Evolutionary conservation across 495 filamentous ascomycete species (phyloP).

Genomic region (Penicillium macrosclerotiorum): DNA sequence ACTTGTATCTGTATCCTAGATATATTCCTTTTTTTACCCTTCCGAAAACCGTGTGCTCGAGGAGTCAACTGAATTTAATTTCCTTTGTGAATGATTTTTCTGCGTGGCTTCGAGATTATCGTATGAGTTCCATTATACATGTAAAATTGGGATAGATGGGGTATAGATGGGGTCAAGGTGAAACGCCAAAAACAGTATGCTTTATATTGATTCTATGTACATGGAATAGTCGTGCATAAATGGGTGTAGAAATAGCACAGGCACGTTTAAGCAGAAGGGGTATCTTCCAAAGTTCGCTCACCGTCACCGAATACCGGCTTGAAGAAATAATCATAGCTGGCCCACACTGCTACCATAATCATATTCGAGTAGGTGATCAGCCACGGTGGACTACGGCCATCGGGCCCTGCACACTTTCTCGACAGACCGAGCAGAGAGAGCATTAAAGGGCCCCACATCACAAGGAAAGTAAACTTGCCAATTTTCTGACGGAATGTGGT

Average conservation of each 20-base stretch:
- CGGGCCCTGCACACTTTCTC: conserved; percentile 53
- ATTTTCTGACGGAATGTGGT: conserved; percentile 65
- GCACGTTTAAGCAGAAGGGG: conserved; percentile 7
- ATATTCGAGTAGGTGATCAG: conserved; percentile 43
- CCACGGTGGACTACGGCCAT: conserved; percentile 69
- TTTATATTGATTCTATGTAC: too few relatives aligned
- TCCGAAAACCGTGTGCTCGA: conserved; percentile 44
- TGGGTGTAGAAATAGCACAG: neutral
- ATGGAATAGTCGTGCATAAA: too few relatives aligned
- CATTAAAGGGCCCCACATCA: conserved; percentile 60
- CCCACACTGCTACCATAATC: conserved; percentile 63
- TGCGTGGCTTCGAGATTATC: neutral
- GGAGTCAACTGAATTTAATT: conserved; percentile 40
- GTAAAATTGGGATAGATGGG: too few relatives aligned
- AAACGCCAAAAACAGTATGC: too few relatives aligned
- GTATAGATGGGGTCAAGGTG: too few relatives aligned
- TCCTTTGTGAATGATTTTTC: conserved; percentile 38
- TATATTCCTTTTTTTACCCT: conserved; percentile 41
- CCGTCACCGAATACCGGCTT: conserved; percentile 78
- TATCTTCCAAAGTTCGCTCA: conserved; percentile 63
- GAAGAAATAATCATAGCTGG: conserved; percentile 68
- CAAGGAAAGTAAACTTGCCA: conserved; percentile 59
- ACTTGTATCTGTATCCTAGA: conserved; percentile 53
- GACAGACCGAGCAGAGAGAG: conserved; percentile 45
- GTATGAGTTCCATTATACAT: neutral